Base-by-base conservation (phyloP, 257 asterid genomes). In the Rhazya stricta region DNA sequence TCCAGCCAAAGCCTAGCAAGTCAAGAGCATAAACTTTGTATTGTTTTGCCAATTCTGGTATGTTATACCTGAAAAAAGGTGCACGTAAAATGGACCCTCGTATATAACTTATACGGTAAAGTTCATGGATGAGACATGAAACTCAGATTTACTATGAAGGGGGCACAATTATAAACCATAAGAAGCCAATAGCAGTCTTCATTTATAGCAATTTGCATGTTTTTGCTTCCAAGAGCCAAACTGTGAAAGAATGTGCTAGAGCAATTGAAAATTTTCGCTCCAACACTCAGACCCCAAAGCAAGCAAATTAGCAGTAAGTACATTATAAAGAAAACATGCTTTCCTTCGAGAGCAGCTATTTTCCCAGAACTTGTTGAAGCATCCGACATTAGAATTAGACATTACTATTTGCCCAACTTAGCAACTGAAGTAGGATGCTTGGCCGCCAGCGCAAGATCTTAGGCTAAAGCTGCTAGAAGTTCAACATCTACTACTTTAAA, bases 1-100 rank as follows among this genome's bases (percentile, higher is more conserved):
- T 94, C 98, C 98, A 94, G 53, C 97, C 98, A 74, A 94, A 94
- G 19, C 98, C 98, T 37, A 94, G 81, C 85, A 94, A 87, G 86
- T 94, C 97, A 37, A 94, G 23, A 30, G 98, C 98, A 61, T 94
- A 94, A 9, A 94, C 97, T 89, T 91, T 91, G 85, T 90, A 89
- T 3, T 78, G 86, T 80, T 91, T 94, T 48, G 98, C 93, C 86
- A 89, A 78, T 78, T 88, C 97, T 67, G 98, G 98, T 74, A 91
- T 91, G 76, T 91, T 94, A 87, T 91, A 91, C 90, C 98, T 90
- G 74, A 71, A 69, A 42, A 62, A 63, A 34, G 15, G 39, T 34
- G 10, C n/a, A 69, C 53, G 60, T 66, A 73, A n/a, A 48, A 74
- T 63, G 4, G 43, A 61, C 48, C 48, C 45, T 16, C 66, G 73